phyloP scores from a whole-genome alignment of 2,329 filamentous ascomycete species.

The Thelonectria discophora region DNA sequence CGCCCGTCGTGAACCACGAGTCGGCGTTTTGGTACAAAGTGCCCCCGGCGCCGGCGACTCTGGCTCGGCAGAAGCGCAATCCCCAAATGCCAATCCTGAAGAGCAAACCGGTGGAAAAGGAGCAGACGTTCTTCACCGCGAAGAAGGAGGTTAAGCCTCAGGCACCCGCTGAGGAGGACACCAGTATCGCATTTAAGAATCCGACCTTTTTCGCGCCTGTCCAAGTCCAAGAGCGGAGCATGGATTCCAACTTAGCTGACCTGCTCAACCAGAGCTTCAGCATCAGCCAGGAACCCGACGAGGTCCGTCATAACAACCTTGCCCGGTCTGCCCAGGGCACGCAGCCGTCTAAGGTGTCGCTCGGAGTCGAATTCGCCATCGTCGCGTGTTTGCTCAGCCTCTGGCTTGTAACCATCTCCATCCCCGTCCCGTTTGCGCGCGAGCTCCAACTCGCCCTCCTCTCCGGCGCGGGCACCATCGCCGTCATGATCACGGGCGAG shows the following conservation, averaged over 20 bases:
- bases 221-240: slow-evolving; percentile 46
- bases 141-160: slow-evolving; percentile 29
- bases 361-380: slow-evolving; percentile 35
- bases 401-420: slow-evolving; percentile 39
- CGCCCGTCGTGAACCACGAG: slow-evolving; percentile 54
- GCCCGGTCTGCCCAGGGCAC: neutral
- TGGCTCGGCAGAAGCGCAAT: slow-evolving; percentile 69
- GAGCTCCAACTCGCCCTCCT: slow-evolving; percentile 43
- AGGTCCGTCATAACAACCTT: neutral
- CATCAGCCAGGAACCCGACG: slow-evolving; percentile 44
- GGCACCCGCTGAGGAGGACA: slow-evolving; percentile 23
- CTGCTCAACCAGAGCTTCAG: slow-evolving; percentile 56
- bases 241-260: slow-evolving; percentile 57
- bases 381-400: slow-evolving; percentile 35
- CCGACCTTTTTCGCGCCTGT: slow-evolving; percentile 70
- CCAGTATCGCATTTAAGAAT: slow-evolving; percentile 61
- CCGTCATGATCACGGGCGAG: slow-evolving; percentile 44
- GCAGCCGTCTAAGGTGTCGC: neutral
- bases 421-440: slow-evolving; percentile 37
- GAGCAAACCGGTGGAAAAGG: slow-evolving; percentile 54
- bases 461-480: slow-evolving; percentile 42
- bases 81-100: slow-evolving; percentile 64
- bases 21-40: slow-evolving; percentile 75
- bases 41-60: slow-evolving; percentile 73
- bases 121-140: slow-evolving; percentile 61